These are phyloP conservation scores for Aspergillus neotritici DNA, from an alignment of 2,329 filamentous ascomycete species.

Conservation along the genomic window DNA sequence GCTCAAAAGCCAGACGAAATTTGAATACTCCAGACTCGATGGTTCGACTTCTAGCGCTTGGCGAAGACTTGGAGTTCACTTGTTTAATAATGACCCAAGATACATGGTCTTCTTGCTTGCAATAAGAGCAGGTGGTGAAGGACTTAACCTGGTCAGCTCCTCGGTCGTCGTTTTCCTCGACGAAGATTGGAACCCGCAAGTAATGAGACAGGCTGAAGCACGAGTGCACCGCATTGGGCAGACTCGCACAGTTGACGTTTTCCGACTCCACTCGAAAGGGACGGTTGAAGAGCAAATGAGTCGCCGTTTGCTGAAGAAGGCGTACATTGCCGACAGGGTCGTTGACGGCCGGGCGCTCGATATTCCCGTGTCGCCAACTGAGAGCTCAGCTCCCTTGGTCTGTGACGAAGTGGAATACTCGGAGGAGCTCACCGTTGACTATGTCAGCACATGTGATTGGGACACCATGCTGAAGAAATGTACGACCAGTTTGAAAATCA, in stretches of 20 bases:
- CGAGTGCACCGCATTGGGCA: slow-evolving; percentile 53
- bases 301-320: slow-evolving; percentile 55
- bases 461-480: slow-evolving; percentile 39
- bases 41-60: slow-evolving; percentile 45
- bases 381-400: too few species aligned
- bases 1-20: slow-evolving; percentile 39
- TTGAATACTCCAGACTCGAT: slow-evolving; percentile 48
- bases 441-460: slow-evolving; percentile 15
- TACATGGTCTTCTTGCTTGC: slow-evolving; percentile 54
- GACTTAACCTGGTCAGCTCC: slow-evolving; percentile 51
- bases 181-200: slow-evolving; percentile 52
- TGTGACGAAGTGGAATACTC: neutral
- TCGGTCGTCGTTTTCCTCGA: slow-evolving; percentile 55
- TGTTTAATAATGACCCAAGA: slow-evolving; percentile 47
- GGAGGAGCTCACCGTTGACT: neutral
- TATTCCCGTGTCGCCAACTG: too few species aligned
- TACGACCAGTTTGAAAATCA: neutral
- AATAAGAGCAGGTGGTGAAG: slow-evolving; percentile 51
- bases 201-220: slow-evolving; percentile 51
- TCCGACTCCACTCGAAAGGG: slow-evolving; percentile 52
- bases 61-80: slow-evolving; percentile 48
- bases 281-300: slow-evolving; percentile 57
- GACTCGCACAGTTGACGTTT: slow-evolving; percentile 49
- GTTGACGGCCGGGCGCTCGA: slow-evolving; percentile 41
- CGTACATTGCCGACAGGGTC: slow-evolving; percentile 57